A percentile compares a stretch with the other conserved stretches of the same genome.
These are phyloP conservation scores for Ophiosphaerella korrae DNA, from an alignment of 2,329 filamentous ascomycete genomes.

Conservation along the genomic window DNA sequence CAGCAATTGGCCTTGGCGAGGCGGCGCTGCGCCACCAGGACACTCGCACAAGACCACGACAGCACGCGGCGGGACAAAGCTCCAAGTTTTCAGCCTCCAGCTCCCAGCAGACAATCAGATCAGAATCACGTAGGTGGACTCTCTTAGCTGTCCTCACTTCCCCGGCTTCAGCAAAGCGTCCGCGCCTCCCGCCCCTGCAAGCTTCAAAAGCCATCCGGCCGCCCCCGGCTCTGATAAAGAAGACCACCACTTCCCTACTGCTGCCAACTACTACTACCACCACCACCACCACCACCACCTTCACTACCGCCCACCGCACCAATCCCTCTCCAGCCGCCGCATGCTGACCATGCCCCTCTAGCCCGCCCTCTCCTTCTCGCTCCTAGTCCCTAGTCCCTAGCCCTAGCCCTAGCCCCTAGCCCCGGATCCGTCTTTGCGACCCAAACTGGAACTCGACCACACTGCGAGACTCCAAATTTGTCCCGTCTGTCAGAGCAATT, in stretches of 20 bases:
- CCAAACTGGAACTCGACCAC: neutral
- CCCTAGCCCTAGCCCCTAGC: neutral
- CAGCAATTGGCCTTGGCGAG: constrained; percentile 8
- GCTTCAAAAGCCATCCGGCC: constrained; percentile 24
- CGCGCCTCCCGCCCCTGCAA: constrained; percentile 22
- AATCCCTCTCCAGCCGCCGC: constrained; percentile 7
- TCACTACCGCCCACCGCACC: neutral
- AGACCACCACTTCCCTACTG: neutral
- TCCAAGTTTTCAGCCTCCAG: neutral
- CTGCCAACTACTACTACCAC: neutral
- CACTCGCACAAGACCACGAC: neutral
- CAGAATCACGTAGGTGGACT: constrained; percentile 22
- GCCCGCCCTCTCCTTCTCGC: constrained; percentile 5
- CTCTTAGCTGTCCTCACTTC: neutral
- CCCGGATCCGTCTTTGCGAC: neutral
- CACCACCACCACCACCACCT: no score
- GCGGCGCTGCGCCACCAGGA: constrained; percentile 11
- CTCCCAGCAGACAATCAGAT: neutral
- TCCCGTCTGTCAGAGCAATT: constrained; percentile 6
- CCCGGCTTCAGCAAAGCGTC: constrained; percentile 15
- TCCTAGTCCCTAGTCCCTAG: constrained; percentile 6
- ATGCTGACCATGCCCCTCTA: constrained; percentile 24
- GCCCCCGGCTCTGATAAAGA: constrained; percentile 20
- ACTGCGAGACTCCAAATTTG: neutral
- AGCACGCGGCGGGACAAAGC: no score